These are phyloP conservation scores for Breviolum minutum DNA, from an alignment of 73 alveolate genomes.

Conservation along the genomic window DNA sequence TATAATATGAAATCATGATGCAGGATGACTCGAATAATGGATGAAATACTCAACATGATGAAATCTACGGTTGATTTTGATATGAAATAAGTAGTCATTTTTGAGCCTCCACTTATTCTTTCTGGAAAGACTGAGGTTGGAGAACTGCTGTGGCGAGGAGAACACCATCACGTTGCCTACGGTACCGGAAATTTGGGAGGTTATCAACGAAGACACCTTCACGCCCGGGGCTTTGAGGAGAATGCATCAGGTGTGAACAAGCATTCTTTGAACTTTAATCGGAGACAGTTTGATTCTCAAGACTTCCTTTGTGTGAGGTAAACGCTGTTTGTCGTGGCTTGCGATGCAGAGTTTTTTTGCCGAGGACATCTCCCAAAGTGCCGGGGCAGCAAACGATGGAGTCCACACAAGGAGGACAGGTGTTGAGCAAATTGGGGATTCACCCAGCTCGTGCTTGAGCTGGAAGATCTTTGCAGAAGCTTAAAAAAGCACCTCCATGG, in stretches of 20 bases:
- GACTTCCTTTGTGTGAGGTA: neutral
- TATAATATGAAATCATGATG: too few species aligned
- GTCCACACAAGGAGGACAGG: neutral
- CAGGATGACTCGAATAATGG: too few species aligned
- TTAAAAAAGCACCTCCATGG: too few species aligned
- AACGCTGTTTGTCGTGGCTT: neutral
- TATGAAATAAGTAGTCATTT: too few species aligned
- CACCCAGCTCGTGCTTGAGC: too few species aligned
- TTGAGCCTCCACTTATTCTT: too few species aligned
- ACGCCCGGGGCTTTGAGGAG: neutral
- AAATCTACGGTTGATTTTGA: too few species aligned
- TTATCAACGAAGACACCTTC: neutral
- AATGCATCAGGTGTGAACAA: too few species aligned
- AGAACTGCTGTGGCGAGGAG: neutral
- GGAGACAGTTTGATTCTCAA: neutral
- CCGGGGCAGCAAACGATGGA: neutral
- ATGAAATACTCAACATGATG: too few species aligned
- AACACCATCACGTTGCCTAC: constrained; percentile 6
- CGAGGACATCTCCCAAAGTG: neutral
- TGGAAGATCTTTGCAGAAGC: too few species aligned
- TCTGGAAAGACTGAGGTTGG: neutral
- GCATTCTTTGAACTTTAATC: too few species aligned
- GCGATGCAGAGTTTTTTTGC: neutral
- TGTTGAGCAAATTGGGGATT: too few species aligned
- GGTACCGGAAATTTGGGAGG: constrained; percentile 34